Base-by-base conservation (phyloP, 2,329 filamentous ascomycete genomes). In the Fusarium albosuccineum region DNA sequence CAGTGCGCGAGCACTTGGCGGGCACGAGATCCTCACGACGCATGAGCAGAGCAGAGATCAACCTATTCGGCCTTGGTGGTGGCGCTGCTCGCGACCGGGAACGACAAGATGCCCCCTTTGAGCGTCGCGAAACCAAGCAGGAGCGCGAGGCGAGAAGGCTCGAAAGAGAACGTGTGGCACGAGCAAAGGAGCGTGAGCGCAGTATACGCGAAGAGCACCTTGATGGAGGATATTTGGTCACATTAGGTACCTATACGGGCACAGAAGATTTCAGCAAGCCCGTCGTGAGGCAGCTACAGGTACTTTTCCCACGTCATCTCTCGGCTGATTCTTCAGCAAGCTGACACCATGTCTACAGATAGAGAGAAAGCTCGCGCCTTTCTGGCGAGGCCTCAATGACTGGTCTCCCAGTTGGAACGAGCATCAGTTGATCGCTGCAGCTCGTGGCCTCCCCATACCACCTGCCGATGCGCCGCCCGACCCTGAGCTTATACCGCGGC, bases 161-260 rank as follows among this genome's bases (percentile, higher is more conserved):
- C 57, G 95, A 97, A 77, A 91, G 89, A 74, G 95, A 98, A 78
- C 89, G 93, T 45, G 82, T 86, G 14, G 85, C 87, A 37, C 86
- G 96, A 60, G 80, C 91, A 42, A 93, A 93, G 77, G 96, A 99
- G 77, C 88, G 96, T 48, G 94, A 97, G 78, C 87, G 92, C 68
- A 99, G 96, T 75, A 89, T 98, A 82, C 89, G 85, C 67, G 94
- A 97, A 73, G 96, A 99, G 76, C 89, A 94, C 77, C 92, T 98
- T 4, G 96, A 99, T 78, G 96, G 96, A 17, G 96, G 96, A 22
- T 99, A 91, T 80, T 82, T 99, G 48, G 96, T 99, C 33, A 99
- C 96, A 0, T 88, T 97, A 75, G 96, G 96, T 36, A 92, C 94
- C 50, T 99, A 99, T 76, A 95, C 93, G 22, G 94, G 95, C 0